Base-by-base conservation (phyloP, 768 basidiomycete genomes). In the Russula griseocarnosa region DNA sequence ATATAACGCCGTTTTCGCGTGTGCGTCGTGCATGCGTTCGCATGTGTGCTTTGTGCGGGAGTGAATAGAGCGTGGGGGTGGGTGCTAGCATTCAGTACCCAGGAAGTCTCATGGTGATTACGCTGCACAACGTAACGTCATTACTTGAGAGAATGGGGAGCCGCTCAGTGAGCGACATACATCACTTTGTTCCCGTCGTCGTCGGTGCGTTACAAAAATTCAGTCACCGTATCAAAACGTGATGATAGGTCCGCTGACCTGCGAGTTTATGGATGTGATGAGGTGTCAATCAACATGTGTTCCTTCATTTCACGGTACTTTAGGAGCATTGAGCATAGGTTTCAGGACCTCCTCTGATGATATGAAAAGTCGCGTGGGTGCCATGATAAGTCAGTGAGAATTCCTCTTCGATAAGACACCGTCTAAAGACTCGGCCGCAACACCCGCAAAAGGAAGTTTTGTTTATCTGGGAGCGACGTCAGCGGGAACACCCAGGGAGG, bases 231-330 rank as follows among this genome's bases (percentile, higher is more conserved):
- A 18, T 34, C 47, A 36, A 61, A 20, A 40, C 4, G 8, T 36
- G 57, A 55, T 32, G 20, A 47, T 47, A n/a, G 52, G 57, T 40
- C 57, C 32, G 34, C 57, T 63, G 51, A 63, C 52, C 24, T 59
- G 62, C 14, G 22, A 18, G 30, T 24, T 16, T 22, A 22, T 46
- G 20, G 44, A n/a, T 44, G 44, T 46, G n/a, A 22, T 13, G 46
- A 26, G 51, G 49, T 50, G n/a, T 58, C 44, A 18, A 42, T 26
- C 52, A 46, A 36, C 9, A 3, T 14, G 38, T 24, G 22, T 3
- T 13, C 18, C 20, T 55, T 63, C 62, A 49, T 59, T 30, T 62
- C n/a, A 49, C 40, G 26, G 22, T 22, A 28, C 14, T 52, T 53
- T 55, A 11, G 53, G 32, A 26, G 8, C 8, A 26, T 38, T 20